Conservation (phyloP, 176 grass and related monocot species). For the Aechmea fasciata region DNA sequence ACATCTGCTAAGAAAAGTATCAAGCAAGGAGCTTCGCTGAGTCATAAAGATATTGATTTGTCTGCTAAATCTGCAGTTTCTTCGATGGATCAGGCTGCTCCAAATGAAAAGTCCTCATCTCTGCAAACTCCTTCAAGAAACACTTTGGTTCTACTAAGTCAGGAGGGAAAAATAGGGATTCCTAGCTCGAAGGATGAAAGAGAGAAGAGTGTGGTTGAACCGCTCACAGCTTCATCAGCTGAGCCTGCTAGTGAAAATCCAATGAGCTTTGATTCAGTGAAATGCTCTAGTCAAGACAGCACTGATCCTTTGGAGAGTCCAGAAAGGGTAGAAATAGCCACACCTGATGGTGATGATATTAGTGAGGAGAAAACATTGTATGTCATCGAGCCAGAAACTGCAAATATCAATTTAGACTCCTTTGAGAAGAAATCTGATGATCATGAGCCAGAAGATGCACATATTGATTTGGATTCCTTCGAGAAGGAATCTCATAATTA, state of each 20-base stretch:
- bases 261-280: background rate
- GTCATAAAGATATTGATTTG: conserved; percentile 15
- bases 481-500: conserved; percentile 7
- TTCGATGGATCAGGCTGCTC: conserved; percentile 24
- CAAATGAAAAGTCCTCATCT: conserved; percentile 25
- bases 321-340: conserved; percentile 7
- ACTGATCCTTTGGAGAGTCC: too few species aligned
- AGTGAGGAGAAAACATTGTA: conserved; percentile 25
- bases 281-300: background rate
- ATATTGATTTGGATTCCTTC: background rate
- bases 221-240: conserved; percentile 18
- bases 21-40: conserved; percentile 22
- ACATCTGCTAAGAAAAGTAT: conserved; percentile 26
- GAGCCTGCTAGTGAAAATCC: conserved; percentile 11
- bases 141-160: conserved; percentile 11
- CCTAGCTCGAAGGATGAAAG: conserved; percentile 3
- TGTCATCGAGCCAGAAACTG: conserved; percentile 19
- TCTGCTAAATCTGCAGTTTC: conserved; percentile 15
- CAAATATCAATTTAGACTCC: conserved; percentile 12
- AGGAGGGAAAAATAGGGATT: conserved; percentile 7
- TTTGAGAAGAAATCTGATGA: conserved; percentile 1
- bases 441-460: background rate
- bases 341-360: background rate
- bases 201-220: conserved; percentile 12
- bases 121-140: background rate